Conservation (phyloP, 2,329 filamentous ascomycete genomes). For the Phyllosticta ampelicida region DNA sequence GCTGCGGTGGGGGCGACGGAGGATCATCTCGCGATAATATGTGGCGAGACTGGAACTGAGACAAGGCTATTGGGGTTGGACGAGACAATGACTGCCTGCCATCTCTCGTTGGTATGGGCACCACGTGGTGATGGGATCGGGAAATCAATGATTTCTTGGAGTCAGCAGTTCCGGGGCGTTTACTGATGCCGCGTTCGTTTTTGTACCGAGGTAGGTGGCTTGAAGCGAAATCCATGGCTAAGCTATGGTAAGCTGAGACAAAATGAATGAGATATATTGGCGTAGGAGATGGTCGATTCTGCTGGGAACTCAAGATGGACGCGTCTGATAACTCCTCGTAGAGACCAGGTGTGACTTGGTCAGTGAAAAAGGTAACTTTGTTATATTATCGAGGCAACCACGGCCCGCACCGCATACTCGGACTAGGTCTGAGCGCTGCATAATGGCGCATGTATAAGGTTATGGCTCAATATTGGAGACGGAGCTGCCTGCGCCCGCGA, state of each 20-base stretch:
- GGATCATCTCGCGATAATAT: slow-evolving; percentile 26
- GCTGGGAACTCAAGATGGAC: not conserved
- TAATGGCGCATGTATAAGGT: not conserved
- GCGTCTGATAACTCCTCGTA: not conserved
- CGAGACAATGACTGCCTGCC: not conserved
- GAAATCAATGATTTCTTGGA: too few relatives aligned
- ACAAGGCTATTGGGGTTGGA: not conserved
- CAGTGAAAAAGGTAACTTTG: not conserved
- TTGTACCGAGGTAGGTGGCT: not conserved
- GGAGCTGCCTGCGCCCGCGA: not conserved
- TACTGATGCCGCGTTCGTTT: not conserved
- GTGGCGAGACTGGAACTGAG: slow-evolving; percentile 9
- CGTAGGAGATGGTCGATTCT: not conserved
- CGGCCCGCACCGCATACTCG: not conserved
- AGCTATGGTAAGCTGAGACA: not conserved
- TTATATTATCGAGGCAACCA: not conserved
- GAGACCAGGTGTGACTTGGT: too few relatives aligned
- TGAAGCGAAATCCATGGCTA: not conserved
- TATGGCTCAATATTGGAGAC: not conserved
- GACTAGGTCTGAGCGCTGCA: not conserved
- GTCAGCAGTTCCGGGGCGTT: not conserved
- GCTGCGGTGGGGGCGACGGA: slow-evolving; percentile 30
- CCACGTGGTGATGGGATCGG: not conserved
- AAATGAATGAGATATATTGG: not conserved
- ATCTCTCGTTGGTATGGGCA: not conserved